phyloP scores from a whole-genome alignment of 352 stramenopile genomes.

The Thraustochytrium sp. region DNA sequence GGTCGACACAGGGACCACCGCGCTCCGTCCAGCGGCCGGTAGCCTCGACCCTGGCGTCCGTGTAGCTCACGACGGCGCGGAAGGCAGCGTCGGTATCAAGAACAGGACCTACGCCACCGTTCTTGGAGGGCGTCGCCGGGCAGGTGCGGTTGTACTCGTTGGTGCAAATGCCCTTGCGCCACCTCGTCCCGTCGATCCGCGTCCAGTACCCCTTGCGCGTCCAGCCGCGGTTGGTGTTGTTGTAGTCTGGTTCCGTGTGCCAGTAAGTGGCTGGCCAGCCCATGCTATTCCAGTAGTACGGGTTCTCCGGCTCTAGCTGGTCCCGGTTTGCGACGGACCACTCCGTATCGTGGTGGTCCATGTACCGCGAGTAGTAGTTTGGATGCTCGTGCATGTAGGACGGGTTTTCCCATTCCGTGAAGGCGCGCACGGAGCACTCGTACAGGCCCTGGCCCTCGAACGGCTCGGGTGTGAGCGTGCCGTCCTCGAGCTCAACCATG shows the following conservation, averaged over 20 bases:
- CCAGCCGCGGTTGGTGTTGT: conserved; percentile 86
- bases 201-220: conserved; percentile 70
- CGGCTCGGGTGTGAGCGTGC: not conserved
- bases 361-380: conserved; percentile 93
- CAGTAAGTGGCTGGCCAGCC: conserved; percentile 79
- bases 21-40: conserved; percentile 52
- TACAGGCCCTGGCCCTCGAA: conserved; percentile 77
- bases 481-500: conserved; percentile 40
- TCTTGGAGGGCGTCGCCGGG: conserved; percentile 40
- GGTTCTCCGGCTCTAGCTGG: conserved; percentile 45
- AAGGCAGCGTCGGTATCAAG: conserved; percentile 86
- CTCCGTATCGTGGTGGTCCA: conserved; percentile 71
- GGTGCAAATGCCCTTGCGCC: conserved; percentile 87
- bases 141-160: conserved; percentile 82
- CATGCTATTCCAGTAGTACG: conserved; percentile 72
- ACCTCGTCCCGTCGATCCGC: conserved; percentile 59
- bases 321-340: conserved; percentile 71
- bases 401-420: conserved; percentile 89
- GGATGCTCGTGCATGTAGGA: conserved; percentile 78
- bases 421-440: conserved; percentile 81
- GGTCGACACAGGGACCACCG: conserved; percentile 76
- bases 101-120: conserved; percentile 62
- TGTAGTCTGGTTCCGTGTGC: conserved; percentile 66
- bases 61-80: conserved; percentile 69
- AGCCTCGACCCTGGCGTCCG: conserved; percentile 45